Conservation (phyloP, 2,329 filamentous ascomycete genomes). For the Paecilomyces variotii region DNA sequence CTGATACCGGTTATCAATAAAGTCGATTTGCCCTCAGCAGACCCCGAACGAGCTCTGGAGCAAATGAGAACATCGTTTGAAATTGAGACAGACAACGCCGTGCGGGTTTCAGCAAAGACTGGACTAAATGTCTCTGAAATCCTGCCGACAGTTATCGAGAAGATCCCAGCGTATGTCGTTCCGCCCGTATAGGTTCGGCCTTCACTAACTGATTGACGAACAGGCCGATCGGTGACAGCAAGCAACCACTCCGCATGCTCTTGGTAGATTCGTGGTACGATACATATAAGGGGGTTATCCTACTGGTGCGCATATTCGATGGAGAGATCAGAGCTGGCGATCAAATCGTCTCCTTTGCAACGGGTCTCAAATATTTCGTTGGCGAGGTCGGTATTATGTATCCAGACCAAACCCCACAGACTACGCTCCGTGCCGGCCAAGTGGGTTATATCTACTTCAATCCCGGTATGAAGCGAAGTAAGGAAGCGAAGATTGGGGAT, state of each 20-base stretch:
- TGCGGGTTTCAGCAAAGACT: conserved; percentile 86
- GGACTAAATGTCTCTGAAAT: conserved; percentile 79
- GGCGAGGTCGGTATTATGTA: conserved; percentile 98
- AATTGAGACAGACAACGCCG: conserved; percentile 65
- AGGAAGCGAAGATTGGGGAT: conserved; percentile 93
- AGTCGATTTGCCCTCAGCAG: conserved; percentile 83
- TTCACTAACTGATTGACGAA: conserved; percentile 12
- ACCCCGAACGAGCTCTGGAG: conserved; percentile 73
- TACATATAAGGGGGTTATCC: conserved; percentile 85
- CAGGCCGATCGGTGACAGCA: conserved; percentile 62
- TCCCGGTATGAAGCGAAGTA: conserved; percentile 93
- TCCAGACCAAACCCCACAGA: conserved; percentile 75
- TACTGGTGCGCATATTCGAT: conserved; percentile 86
- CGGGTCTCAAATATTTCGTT: conserved; percentile 80
- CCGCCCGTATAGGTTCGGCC: not conserved
- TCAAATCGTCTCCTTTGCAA: conserved; percentile 78
- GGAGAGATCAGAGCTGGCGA: conserved; percentile 77
- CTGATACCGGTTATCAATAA: conserved; percentile 95
- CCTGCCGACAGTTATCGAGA: conserved; percentile 75
- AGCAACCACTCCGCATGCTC: conserved; percentile 69
- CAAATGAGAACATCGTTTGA: conserved; percentile 86
- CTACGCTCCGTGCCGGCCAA: conserved; percentile 75
- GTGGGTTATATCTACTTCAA: conserved; percentile 97
- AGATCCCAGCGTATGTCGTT: conserved; percentile 59
- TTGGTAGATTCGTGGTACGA: conserved; percentile 99